Percentiles rank a stretch among this genome's conserved stretches.
Evolutionary conservation across 2,329 filamentous ascomycete genomes (phyloP).

Genomic region (Trichothecium sympodiale): DNA sequence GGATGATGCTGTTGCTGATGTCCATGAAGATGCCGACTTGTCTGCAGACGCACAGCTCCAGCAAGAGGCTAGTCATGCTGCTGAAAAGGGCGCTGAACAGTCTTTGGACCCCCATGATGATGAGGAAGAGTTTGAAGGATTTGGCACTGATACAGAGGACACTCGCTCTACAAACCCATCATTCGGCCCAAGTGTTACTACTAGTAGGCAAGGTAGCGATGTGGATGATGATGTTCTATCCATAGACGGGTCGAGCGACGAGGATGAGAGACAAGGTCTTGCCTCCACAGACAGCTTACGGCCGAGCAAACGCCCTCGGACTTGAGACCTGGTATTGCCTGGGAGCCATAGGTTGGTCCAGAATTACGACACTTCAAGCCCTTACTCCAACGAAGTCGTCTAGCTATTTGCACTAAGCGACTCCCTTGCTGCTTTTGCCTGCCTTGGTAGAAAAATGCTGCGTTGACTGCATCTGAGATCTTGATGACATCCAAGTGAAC

Average conservation of each 20-base stretch:
- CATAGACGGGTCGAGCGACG: slow-evolving; percentile 5
- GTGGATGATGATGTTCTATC: slow-evolving; percentile 26
- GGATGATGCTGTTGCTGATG: slow-evolving; percentile 37
- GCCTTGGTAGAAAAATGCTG: no score
- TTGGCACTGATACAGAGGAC: slow-evolving; percentile 23
- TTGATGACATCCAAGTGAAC: no score
- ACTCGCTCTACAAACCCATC: slow-evolving; percentile 18
- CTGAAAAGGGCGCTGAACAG: slow-evolving; percentile 15
- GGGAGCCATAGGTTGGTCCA: neutral
- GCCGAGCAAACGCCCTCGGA: no score
- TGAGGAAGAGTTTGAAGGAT: slow-evolving; percentile 29
- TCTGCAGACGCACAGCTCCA: slow-evolving; percentile 17
- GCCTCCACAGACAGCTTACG: no score
- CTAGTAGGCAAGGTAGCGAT: slow-evolving; percentile 27
- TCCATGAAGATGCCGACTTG: slow-evolving; percentile 29
- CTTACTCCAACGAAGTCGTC: slow-evolving; percentile 9
- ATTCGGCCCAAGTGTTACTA: slow-evolving; percentile 15
- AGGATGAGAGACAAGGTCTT: slow-evolving; percentile 8
- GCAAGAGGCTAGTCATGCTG: slow-evolving; percentile 13
- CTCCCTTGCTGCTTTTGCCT: no score
- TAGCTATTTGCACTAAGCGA: neutral
- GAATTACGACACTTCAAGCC: no score
- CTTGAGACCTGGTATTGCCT: no score
- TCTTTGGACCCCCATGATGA: slow-evolving; percentile 25
- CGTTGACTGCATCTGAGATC: no score